phyloP scores from a whole-genome alignment of 208 protist genomes.

The Angomonas deanei region DNA sequence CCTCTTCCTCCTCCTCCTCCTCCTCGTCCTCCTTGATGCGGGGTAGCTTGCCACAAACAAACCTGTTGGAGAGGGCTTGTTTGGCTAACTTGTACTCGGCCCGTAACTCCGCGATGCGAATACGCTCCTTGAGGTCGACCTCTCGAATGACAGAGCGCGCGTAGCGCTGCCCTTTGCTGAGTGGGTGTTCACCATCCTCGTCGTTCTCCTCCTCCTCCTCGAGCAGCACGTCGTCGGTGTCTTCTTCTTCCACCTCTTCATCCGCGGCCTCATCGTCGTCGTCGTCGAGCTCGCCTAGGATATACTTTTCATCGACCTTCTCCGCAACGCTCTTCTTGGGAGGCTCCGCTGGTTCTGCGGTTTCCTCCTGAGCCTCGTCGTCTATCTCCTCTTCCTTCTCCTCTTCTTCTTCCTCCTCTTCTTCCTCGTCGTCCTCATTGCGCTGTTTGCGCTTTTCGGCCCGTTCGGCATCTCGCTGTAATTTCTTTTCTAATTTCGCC shows the following conservation, averaged over 20 bases:
- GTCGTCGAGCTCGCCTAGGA: conserved; percentile 33
- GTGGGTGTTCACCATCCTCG: conserved; percentile 8
- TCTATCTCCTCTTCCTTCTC: conserved; percentile 13
- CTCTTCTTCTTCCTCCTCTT: not conserved
- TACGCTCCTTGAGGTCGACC: conserved; percentile 37
- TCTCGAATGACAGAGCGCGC: conserved; percentile 22
- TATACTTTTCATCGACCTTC: conserved; percentile 26
- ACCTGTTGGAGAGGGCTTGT: conserved; percentile 39
- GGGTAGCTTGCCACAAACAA: conserved; percentile 46
- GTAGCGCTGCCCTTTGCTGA: conserved; percentile 9
- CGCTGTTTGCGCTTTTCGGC: conserved; percentile 9
- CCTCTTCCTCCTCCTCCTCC: conserved; percentile 19
- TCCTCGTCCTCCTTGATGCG: conserved; percentile 39
- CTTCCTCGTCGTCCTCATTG: conserved; percentile 13
- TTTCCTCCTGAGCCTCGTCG: conserved; percentile 4
- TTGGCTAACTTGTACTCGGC: conserved; percentile 59
- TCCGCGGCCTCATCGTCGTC: conserved; percentile 25
- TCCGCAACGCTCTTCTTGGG: not conserved
- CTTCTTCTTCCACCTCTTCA: conserved; percentile 25
- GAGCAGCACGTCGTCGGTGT: conserved; percentile 17
- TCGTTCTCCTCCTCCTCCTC: conserved; percentile 45
- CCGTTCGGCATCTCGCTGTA: conserved; percentile 6
- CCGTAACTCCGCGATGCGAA: conserved; percentile 48
- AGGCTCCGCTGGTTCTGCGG: conserved; percentile 1
- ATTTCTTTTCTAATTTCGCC: conserved; percentile 10